A percentile compares a stretch with the other conserved stretches of the same genome.
These are phyloP conservation scores for Bruguiera sexangula DNA, from an alignment of 345 rosid genomes.

Conservation along the genomic window DNA sequence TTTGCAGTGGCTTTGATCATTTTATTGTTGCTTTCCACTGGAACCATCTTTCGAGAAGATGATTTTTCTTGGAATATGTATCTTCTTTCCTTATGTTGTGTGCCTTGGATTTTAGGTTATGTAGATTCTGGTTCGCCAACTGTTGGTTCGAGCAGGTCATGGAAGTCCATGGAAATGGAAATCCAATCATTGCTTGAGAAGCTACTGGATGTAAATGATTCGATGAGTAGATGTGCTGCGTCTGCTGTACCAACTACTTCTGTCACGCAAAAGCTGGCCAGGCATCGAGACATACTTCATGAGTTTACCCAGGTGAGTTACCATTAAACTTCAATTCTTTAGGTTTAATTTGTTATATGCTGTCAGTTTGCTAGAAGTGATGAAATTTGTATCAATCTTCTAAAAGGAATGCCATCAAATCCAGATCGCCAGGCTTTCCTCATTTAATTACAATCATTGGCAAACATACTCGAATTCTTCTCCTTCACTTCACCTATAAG, in stretches of 20 bases:
- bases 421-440: neutral
- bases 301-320: slow-evolving; percentile 84
- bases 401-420: too few relatives aligned
- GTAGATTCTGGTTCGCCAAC: slow-evolving; percentile 76
- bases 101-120: slow-evolving; percentile 45
- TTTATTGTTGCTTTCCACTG: neutral
- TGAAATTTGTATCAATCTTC: too few relatives aligned
- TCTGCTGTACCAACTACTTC: slow-evolving; percentile 80
- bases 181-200: slow-evolving; percentile 88
- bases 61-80: neutral
- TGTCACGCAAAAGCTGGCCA: slow-evolving; percentile 86
- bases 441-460: neutral
- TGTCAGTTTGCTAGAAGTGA: too few relatives aligned
- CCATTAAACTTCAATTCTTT: too few relatives aligned
- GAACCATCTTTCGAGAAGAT: neutral
- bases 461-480: neutral
- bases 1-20: neutral
- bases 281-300: slow-evolving; percentile 94
- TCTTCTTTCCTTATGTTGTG: slow-evolving; percentile 14
- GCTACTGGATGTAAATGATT: slow-evolving; percentile 75
- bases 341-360: too few relatives aligned
- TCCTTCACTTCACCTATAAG: neutral
- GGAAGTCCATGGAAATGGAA: slow-evolving; percentile 98
- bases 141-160: slow-evolving; percentile 70
- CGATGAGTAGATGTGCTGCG: slow-evolving; percentile 94